Evolutionary conservation across 2,329 filamentous ascomycete genomes (phyloP).

Genomic region (Monosporascus sp.): DNA sequence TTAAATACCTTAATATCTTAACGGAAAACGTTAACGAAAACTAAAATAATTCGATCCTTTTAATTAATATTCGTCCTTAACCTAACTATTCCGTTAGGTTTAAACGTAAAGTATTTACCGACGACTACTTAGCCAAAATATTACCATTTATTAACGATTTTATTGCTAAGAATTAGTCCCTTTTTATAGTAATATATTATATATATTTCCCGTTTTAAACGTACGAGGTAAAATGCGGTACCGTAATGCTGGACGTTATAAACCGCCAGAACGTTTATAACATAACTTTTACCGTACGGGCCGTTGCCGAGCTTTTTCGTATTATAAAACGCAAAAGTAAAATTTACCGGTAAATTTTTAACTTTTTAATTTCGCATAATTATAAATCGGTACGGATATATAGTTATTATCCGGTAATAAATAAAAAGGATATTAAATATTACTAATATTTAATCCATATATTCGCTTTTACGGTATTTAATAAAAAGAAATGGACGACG

Average conservation of each 20-base stretch:
- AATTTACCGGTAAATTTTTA: slow-evolving; percentile 34
- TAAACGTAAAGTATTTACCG: slow-evolving; percentile 33
- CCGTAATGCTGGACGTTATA: slow-evolving; percentile 26
- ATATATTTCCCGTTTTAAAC: slow-evolving; percentile 47
- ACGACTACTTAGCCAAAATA: slow-evolving; percentile 35
- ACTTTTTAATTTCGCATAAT: slow-evolving; percentile 37
- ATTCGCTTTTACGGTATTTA: slow-evolving; percentile 11
- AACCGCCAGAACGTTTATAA: slow-evolving; percentile 36
- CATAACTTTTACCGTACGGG: slow-evolving; percentile 34
- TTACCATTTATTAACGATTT: slow-evolving; percentile 30
- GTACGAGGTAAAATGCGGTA: too few species aligned
- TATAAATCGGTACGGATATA: slow-evolving; percentile 30
- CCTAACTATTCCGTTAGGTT: slow-evolving; percentile 40
- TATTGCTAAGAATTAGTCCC: slow-evolving; percentile 27
- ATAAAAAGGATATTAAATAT: slow-evolving; percentile 28
- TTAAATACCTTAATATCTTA: slow-evolving; percentile 25
- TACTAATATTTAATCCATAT: not conserved
- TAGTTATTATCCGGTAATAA: slow-evolving; percentile 34
- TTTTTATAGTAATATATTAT: slow-evolving; percentile 38
- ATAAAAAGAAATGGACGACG: too few species aligned
- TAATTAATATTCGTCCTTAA: slow-evolving; percentile 32
- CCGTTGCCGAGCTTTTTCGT: slow-evolving; percentile 33
- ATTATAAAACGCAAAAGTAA: slow-evolving; percentile 29
- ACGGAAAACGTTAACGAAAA: slow-evolving; percentile 36
- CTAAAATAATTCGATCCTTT: slow-evolving; percentile 34